These are phyloP conservation scores for Pseudomonodictys pantanalensis DNA, from an alignment of 495 filamentous ascomycete genomes.

Conservation along the genomic window DNA sequence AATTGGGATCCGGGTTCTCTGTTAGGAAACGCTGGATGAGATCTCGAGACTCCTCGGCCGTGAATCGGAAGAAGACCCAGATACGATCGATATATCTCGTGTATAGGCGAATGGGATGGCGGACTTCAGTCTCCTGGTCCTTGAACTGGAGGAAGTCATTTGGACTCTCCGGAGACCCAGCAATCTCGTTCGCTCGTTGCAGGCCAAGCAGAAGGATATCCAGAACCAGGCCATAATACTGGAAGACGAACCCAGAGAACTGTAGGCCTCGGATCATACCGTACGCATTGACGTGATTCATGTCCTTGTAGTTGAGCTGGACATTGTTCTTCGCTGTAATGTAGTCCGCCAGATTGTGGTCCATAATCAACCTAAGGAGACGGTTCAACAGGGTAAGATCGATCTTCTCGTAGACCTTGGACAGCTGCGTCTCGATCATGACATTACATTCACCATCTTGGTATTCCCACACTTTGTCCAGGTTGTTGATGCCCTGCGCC, in stretches of 20 bases:
- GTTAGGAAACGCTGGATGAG: conserved; percentile 97
- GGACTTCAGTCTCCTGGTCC: conserved; percentile 83
- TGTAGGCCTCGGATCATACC: conserved; percentile 96
- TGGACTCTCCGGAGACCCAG: conserved; percentile 90
- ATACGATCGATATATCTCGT: conserved; percentile 97
- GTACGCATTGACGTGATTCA: conserved; percentile 99
- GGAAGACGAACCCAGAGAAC: conserved; percentile 98
- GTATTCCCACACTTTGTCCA: conserved; percentile 96
- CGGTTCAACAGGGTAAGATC: conserved; percentile 95
- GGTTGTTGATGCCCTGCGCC: conserved; percentile 99
- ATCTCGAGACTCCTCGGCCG: conserved; percentile 89
- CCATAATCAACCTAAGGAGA: conserved; percentile 93
- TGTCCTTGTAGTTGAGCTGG: conserved; percentile 98
- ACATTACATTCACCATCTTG: conserved; percentile 96
- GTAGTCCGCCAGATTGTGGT: conserved; percentile 98
- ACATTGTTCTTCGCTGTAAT: conserved; percentile 99
- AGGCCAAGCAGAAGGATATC: conserved; percentile 90
- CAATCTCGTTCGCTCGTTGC: conserved; percentile 94
- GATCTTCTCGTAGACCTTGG: conserved; percentile 99
- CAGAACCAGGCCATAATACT: conserved; percentile 96
- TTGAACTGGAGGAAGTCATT: conserved; percentile 99
- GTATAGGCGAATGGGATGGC: conserved; percentile 93
- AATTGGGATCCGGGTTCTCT: conserved; percentile 97
- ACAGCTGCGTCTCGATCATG: conserved; percentile 97
- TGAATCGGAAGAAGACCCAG: conserved; percentile 96